Evolutionary conservation across 2,329 filamentous ascomycete species (phyloP).

Genomic region (Nigrograna mackinnonii): DNA sequence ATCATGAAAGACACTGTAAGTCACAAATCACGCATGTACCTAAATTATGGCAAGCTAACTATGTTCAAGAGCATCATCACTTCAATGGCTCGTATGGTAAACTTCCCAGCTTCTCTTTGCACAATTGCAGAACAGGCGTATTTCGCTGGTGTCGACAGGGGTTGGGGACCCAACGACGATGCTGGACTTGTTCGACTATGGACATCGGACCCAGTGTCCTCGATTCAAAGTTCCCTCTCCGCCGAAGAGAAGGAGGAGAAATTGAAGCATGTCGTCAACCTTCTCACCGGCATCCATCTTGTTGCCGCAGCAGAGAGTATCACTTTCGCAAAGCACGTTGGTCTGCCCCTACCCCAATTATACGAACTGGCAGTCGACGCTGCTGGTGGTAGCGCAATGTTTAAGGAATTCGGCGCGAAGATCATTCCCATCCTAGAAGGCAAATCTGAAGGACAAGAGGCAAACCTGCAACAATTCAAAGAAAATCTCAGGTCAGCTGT

Average conservation of each 20-base stretch:
- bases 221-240: constrained; percentile 25
- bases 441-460: constrained; percentile 19
- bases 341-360: constrained; percentile 39
- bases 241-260: constrained; percentile 30
- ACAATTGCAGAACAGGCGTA: constrained; percentile 68
- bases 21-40: background rate
- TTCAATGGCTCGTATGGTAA: constrained; percentile 60
- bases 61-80: constrained; percentile 64
- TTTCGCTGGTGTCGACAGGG: constrained; percentile 61
- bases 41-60: background rate
- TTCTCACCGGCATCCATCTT: constrained; percentile 39
- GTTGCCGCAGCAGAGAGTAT: constrained; percentile 42
- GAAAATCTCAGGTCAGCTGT: constrained; percentile 32
- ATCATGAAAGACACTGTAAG: constrained; percentile 52
- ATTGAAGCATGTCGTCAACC: constrained; percentile 38
- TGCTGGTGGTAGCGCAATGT: constrained; percentile 40
- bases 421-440: constrained; percentile 38
- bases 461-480: constrained; percentile 21
- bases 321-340: constrained; percentile 40
- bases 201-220: constrained; percentile 42
- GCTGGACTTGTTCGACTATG: constrained; percentile 61
- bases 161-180: constrained; percentile 59
- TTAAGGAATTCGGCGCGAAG: constrained; percentile 32
- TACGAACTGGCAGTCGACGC: constrained; percentile 41
- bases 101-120: constrained; percentile 65